Percentiles rank a stretch among this genome's conserved stretches.
These are phyloP conservation scores for Globisporangium recalcitrans DNA, from an alignment of 352 stramenopile species.

Conservation along the genomic window DNA sequence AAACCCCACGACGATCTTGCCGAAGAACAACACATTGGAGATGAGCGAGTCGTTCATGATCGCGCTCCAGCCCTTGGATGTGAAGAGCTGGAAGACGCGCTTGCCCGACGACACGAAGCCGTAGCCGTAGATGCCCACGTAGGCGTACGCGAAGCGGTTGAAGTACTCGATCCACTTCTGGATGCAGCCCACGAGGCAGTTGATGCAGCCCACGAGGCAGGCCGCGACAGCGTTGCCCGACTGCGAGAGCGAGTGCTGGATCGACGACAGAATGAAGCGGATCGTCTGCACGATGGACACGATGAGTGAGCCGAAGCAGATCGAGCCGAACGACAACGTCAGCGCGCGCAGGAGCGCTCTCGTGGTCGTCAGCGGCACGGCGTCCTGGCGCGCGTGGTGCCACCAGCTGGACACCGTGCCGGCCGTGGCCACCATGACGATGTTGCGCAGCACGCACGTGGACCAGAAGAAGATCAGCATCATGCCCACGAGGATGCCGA, in stretches of 20 bases:
- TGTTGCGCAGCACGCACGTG: constrained; percentile 62
- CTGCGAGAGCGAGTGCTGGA: constrained; percentile 32
- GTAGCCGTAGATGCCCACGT: constrained; percentile 71
- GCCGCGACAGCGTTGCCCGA: constrained; percentile 50
- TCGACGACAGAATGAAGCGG: constrained; percentile 36
- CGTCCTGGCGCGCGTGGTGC: constrained; percentile 50
- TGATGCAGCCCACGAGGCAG: constrained; percentile 39
- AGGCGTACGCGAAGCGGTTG: constrained; percentile 72
- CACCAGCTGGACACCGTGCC: constrained; percentile 86
- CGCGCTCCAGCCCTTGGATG: constrained; percentile 46
- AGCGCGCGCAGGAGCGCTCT: constrained; percentile 47
- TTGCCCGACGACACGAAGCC: constrained; percentile 46
- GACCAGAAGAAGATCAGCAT: constrained; percentile 83
- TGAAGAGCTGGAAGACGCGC: constrained; percentile 51
- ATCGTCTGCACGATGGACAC: constrained; percentile 70
- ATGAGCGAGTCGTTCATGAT: constrained; percentile 75
- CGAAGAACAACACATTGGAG: constrained; percentile 48
- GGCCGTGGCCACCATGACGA: constrained; percentile 75
- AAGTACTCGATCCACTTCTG: constrained; percentile 68
- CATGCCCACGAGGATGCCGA: constrained; percentile 45
- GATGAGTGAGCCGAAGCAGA: constrained; percentile 78
- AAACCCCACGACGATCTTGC: constrained; percentile 55
- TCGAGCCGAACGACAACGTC: constrained; percentile 84
- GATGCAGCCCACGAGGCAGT: constrained; percentile 55
- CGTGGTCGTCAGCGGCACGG: constrained; percentile 30